These are phyloP conservation scores for Solanum dulcamara DNA, from an alignment of 257 asterid genomes.

Conservation along the genomic window DNA sequence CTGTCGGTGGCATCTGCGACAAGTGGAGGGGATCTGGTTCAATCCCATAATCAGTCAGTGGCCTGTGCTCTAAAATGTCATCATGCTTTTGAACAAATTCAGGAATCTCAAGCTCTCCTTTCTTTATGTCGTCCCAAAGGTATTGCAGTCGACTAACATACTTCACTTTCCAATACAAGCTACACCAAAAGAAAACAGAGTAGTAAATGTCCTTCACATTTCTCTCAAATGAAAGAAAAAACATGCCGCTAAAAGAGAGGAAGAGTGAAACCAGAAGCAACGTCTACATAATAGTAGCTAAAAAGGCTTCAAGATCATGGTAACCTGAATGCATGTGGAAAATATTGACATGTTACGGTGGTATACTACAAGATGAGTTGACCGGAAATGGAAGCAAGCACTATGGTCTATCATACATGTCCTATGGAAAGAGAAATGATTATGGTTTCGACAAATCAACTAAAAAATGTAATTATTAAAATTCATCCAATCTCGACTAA, in stretches of 20 bases:
- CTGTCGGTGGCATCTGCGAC: constrained; percentile 46
- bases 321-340: background rate
- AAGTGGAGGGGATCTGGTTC: constrained; percentile 77
- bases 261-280: background rate
- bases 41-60: constrained; percentile 84
- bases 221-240: background rate
- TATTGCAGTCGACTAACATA: constrained; percentile 85
- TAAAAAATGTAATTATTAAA: background rate
- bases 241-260: background rate
- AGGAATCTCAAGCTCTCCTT: constrained; percentile 70
- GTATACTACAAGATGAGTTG: background rate
- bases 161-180: constrained; percentile 88
- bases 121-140: constrained; percentile 86
- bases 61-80: constrained; percentile 71
- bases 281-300: background rate
- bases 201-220: background rate
- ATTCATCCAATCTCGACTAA: background rate
- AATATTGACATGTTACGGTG: background rate
- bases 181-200: constrained; percentile 5
- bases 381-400: background rate
- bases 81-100: constrained; percentile 78
- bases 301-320: background rate
- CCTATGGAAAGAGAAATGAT: background rate
- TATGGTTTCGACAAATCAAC: background rate
- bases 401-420: background rate